Evolutionary conservation across 257 asterid species (phyloP).

Genomic region (Solanum pennellii): DNA sequence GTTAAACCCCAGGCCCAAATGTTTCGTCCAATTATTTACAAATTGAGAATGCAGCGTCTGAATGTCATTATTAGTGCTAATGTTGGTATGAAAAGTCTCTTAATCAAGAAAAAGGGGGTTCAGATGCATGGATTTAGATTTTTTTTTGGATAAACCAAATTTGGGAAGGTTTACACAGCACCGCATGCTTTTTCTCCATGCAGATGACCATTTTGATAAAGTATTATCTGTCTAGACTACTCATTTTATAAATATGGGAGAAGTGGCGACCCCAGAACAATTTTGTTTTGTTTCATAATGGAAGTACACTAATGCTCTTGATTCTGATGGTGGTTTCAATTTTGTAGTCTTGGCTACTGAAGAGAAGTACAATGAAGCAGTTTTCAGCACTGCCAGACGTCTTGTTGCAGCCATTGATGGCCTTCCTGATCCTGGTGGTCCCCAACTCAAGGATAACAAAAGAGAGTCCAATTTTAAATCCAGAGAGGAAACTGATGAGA

Average conservation of each 20-base stretch:
- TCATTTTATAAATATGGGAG: not conserved
- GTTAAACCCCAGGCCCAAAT: not conserved
- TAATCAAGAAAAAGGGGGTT: not conserved
- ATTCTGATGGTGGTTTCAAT: conserved; percentile 4
- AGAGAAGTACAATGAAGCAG: conserved; percentile 92
- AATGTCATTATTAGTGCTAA: not conserved
- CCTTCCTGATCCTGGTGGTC: conserved; percentile 98
- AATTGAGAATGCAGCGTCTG: not conserved
- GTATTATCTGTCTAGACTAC: not conserved
- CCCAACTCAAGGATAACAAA: conserved; percentile 55
- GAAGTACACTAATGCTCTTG: not conserved
- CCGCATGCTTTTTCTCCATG: not conserved
- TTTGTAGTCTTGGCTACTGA: conserved; percentile 80
- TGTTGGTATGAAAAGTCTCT: not conserved
- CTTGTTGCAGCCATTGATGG: conserved; percentile 88
- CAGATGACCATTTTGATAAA: not conserved
- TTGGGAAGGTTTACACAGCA: not conserved
- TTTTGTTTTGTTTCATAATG: not conserved
- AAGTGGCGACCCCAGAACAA: not conserved
- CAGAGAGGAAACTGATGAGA: conserved; percentile 85
- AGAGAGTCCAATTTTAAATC: conserved; percentile 94
- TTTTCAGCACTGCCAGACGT: conserved; percentile 60
- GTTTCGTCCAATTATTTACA: not conserved
- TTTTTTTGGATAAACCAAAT: not conserved
- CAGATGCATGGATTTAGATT: not conserved